Percentiles rank a stretch among this genome's conserved stretches.
phyloP scores from a whole-genome alignment of 1,284 basidiomycete genomes.

The Erythrobasidium hasegawianum region DNA sequence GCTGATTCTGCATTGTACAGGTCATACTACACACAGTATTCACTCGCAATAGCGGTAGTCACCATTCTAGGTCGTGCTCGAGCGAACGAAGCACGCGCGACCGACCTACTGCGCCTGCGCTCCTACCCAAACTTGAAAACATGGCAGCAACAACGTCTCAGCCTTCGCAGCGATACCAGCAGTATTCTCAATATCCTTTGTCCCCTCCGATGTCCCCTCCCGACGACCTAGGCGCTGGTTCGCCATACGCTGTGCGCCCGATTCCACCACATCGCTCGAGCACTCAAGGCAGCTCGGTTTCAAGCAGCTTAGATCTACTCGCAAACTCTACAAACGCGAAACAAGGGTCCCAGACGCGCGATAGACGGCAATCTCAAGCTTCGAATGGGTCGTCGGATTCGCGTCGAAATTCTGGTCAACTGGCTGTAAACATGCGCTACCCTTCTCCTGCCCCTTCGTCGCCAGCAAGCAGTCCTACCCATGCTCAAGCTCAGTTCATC shows the following conservation, averaged over 20 bases:
- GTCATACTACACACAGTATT: too few species aligned
- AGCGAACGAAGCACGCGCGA: too few species aligned
- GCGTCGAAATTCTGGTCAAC: conserved; percentile 18
- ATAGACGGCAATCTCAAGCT: neutral
- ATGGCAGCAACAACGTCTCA: neutral
- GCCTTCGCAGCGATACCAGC: neutral
- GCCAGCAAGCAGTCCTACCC: conserved; percentile 27
- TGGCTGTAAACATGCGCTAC: neutral
- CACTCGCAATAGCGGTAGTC: too few species aligned
- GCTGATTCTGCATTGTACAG: too few species aligned
- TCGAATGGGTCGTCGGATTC: conserved; percentile 6
- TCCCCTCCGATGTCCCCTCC: conserved; percentile 4
- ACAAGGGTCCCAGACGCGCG: neutral
- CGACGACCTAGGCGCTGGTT: neutral
- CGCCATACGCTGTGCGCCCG: neutral
- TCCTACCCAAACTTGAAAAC: neutral
- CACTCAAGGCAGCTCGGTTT: neutral
- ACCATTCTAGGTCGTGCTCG: too few species aligned
- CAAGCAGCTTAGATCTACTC: neutral
- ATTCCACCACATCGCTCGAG: conserved; percentile 4
- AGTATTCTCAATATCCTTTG: neutral
- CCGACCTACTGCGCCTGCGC: neutral
- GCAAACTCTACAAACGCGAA: neutral
- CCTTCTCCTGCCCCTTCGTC: conserved; percentile 26
- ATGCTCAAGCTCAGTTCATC: conserved; percentile 30